Evolutionary conservation across 768 basidiomycete species (phyloP).

Genomic region (Pholiota conissans): DNA sequence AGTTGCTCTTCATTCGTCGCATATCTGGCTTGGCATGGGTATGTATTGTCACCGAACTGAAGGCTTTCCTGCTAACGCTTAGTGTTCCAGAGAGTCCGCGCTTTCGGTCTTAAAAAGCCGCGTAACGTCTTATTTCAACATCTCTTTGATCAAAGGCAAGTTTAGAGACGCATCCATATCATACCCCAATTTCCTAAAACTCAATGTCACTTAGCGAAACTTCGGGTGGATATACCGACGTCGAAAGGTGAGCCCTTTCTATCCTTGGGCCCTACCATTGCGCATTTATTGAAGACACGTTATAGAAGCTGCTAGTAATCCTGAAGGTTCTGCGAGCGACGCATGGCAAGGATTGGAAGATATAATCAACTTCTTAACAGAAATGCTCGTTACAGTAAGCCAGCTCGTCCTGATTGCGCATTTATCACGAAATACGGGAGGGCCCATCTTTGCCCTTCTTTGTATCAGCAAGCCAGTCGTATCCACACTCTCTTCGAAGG

Average conservation of each 20-base stretch:
- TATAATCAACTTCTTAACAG: slow-evolving; percentile 12
- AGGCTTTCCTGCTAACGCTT: too few relatives aligned
- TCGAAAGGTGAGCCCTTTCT: not conserved
- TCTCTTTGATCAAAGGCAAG: not conserved
- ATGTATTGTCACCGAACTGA: not conserved
- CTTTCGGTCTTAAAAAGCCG: not conserved
- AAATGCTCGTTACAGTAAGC: not conserved
- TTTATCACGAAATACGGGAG: not conserved
- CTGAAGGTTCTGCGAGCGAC: slow-evolving; percentile 14
- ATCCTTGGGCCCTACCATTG: too few relatives aligned
- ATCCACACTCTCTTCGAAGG: not conserved
- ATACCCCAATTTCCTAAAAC: too few relatives aligned
- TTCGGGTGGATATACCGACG: not conserved
- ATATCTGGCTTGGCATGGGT: not conserved
- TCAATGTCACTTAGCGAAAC: not conserved
- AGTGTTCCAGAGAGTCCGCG: not conserved
- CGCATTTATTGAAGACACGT: not conserved
- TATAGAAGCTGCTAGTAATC: slow-evolving; percentile 21
- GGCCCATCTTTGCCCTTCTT: not conserved
- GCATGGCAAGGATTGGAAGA: slow-evolving; percentile 25
- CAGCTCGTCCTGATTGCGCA: not conserved
- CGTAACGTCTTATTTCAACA: not conserved
- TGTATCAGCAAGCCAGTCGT: not conserved
- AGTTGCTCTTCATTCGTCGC: not conserved
- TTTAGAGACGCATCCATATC: too few relatives aligned